These are phyloP conservation scores for Nannochloropsis gaditana DNA, from an alignment of 108 stramenopile species.

Conservation along the genomic window DNA sequence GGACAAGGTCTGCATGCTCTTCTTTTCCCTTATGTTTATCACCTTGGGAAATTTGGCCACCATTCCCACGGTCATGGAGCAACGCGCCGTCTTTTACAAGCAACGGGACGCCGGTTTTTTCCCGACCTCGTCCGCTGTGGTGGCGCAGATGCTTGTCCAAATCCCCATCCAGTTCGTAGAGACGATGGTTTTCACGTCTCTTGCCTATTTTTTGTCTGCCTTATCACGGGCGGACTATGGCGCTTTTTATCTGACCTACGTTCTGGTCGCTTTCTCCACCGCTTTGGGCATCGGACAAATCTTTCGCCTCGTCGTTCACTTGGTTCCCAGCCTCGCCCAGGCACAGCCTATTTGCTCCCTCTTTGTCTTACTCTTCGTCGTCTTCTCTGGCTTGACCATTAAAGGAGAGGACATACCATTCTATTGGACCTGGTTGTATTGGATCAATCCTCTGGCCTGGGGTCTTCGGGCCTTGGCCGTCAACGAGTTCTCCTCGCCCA, in stretches of 20 bases:
- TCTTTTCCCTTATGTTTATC: slow-evolving; percentile 60
- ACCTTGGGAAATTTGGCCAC: slow-evolving; percentile 62
- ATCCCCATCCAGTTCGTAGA: slow-evolving; percentile 23
- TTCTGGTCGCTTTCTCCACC: slow-evolving; percentile 18
- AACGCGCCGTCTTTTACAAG: slow-evolving; percentile 70
- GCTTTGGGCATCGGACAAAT: slow-evolving; percentile 45
- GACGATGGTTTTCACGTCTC: slow-evolving; percentile 35
- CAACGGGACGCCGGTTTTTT: slow-evolving; percentile 74
- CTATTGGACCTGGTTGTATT: slow-evolving; percentile 45
- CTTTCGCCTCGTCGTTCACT: slow-evolving; percentile 43
- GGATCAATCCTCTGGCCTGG: slow-evolving; percentile 48
- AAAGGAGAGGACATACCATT: slow-evolving; percentile 29
- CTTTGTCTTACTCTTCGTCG: slow-evolving; percentile 47
- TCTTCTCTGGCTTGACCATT: slow-evolving; percentile 58
- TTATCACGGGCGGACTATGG: slow-evolving; percentile 25
- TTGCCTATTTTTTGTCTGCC: slow-evolving; percentile 53
- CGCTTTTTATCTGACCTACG: slow-evolving; percentile 33
- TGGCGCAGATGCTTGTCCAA: slow-evolving; percentile 34
- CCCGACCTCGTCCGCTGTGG: slow-evolving; percentile 61
- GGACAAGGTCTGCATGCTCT: slow-evolving; percentile 26
- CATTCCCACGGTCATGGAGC: slow-evolving; percentile 62
- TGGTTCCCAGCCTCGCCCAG: slow-evolving; percentile 39
- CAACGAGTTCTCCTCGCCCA: slow-evolving; percentile 41
- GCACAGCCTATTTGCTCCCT: slow-evolving; percentile 48
- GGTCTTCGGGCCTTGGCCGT: slow-evolving; percentile 26